Evolutionary conservation across 352 stramenopile species (phyloP), one percentile per base, ranked within the genome.

Genomic region (Phytopythium delawarense): DNA sequence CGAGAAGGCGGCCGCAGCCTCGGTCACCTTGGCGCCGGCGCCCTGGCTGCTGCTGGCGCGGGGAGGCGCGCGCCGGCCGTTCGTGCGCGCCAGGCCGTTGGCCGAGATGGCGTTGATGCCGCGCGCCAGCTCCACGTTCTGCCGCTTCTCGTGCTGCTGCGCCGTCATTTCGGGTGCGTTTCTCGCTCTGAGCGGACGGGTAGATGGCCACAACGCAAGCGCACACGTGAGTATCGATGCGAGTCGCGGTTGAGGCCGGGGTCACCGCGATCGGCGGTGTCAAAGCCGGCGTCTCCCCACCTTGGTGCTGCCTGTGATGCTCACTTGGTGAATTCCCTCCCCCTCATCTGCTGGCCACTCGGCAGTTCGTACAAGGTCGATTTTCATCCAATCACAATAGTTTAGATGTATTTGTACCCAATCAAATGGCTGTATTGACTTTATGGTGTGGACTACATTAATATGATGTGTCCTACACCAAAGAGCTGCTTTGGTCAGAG

Each of bases 41-140:
- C 52, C 46, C 54, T 56, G 25, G 32, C 30, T 37, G 59, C 55
- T 28, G 13, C 61, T 48, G 2, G 58, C 67, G 32, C 69, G 72
- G 42, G 75, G 67, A 13, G 70, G 56, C 40, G 81, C 87, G 55
- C 79, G 70, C 35, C 70, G 75, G 58, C 80, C 79, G 64, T 92
- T 90, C 59, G 76, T 78, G 66, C 79, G 78, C 48, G 69, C 69
- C 60, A 89, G 62, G 62, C 71, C 76, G 69, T 90, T 92, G 68
- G 78, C 73, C 60, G 78, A 79, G 70, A 84, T 88, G 35, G 83
- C 83, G 74, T 92, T 92, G 68, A 92, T 87, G 64, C 83, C 83
- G 63, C 83, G 71, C 12, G 78, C 73, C 59, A 92, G 64, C 71
- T 84, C 81, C 23, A 84, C 67, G 67, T 91, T 91, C 49, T 78